These are phyloP conservation scores for Pichia occidentalis DNA, from an alignment of 805 yeast genomes.

Conservation along the genomic window DNA sequence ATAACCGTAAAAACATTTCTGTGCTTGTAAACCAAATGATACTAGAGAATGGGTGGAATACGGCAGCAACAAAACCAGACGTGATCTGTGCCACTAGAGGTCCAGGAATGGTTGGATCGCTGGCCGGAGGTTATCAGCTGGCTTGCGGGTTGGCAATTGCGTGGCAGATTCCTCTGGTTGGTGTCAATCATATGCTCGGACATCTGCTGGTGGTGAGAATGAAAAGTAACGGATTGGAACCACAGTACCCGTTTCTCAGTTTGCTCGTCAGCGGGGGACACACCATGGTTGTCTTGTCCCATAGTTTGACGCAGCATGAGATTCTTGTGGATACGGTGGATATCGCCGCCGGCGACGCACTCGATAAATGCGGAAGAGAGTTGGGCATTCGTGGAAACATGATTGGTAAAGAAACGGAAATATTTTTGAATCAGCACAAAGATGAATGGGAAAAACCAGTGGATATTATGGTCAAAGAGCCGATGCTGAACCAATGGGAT, in stretches of 20 bases:
- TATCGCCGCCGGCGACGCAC: conserved; percentile 88
- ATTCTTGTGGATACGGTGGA: conserved; percentile 72
- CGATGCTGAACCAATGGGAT: conserved; percentile 44
- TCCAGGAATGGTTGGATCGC: conserved; percentile 92
- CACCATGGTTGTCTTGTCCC: conserved; percentile 74
- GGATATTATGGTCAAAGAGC: conserved; percentile 35
- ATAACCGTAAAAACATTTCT: conserved; percentile 61
- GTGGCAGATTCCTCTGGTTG: conserved; percentile 70
- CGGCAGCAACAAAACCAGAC: conserved; percentile 42
- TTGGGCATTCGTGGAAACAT: conserved; percentile 75
- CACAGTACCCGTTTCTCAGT: conserved; percentile 64
- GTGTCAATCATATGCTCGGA: conserved; percentile 96
- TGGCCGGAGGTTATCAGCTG: conserved; percentile 73
- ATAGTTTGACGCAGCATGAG: conserved; percentile 56
- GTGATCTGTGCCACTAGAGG: conserved; percentile 88
- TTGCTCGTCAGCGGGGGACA: conserved; percentile 91
- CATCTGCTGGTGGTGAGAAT: conserved; percentile 69
- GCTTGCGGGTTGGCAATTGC: conserved; percentile 83
- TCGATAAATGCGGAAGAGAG: conserved; percentile 88
- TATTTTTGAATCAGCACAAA: conserved; percentile 35
- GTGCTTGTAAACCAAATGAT: conserved; percentile 42
- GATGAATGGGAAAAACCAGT: conserved; percentile 28
- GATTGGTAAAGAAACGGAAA: conserved; percentile 81
- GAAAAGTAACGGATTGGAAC: conserved; percentile 35
- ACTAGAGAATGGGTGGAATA: conserved; percentile 29